Percentiles rank a stretch among this genome's conserved stretches.
Evolutionary conservation across 1,284 basidiomycete genomes (phyloP).

Genomic region (Chondrostereum purpureum): DNA sequence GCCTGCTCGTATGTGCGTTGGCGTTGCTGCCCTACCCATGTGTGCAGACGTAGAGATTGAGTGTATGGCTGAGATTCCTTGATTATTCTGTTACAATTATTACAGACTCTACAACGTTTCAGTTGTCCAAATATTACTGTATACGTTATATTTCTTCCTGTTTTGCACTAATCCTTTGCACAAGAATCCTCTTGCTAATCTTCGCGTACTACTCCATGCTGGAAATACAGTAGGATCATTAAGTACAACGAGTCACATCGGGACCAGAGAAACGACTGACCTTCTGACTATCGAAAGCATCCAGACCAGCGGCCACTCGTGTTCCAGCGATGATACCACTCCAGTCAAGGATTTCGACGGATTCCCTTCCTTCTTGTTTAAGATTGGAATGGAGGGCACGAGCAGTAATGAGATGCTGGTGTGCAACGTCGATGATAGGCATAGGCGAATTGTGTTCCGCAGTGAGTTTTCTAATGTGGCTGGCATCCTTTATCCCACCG

Average conservation of each 20-base stretch:
- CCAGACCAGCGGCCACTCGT: constrained; percentile 61
- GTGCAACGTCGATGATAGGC: constrained; percentile 73
- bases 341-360: constrained; percentile 63
- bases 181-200: no score
- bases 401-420: constrained; percentile 75
- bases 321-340: constrained; percentile 64
- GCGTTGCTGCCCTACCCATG: constrained; percentile 52
- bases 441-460: constrained; percentile 70
- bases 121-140: no score
- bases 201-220: background rate
- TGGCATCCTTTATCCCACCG: constrained; percentile 79
- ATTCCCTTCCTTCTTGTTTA: constrained; percentile 35
- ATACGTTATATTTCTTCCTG: no score
- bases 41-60: constrained; percentile 64
- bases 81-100: no score
- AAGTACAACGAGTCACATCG: background rate
- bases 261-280: constrained; percentile 17
- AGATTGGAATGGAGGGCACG: constrained; percentile 56
- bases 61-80: constrained; percentile 46
- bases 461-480: constrained; percentile 46
- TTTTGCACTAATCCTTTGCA: no score
- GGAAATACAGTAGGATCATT: background rate
- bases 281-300: constrained; percentile 47
- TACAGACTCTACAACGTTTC: no score
- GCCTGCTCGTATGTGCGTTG: constrained; percentile 62